phyloP scores from a whole-genome alignment of 2,329 filamentous ascomycete species.

The Geosmithia putterillii region DNA sequence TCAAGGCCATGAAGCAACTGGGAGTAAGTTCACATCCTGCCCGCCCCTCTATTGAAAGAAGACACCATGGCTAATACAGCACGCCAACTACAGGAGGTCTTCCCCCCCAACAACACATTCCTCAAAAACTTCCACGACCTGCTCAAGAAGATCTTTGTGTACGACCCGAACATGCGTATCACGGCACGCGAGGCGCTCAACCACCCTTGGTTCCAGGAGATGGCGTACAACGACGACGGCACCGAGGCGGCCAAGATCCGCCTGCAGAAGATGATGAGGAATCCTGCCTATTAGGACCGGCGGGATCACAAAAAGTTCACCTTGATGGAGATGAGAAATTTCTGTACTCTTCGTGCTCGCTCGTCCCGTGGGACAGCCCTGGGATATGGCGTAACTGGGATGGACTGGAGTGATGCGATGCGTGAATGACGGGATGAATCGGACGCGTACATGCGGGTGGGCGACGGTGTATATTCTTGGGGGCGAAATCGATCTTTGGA shows the following conservation, averaged over 20 bases:
- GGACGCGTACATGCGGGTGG: too few species aligned
- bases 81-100: constrained; percentile 48
- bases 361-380: too few species aligned
- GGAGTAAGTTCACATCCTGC: constrained; percentile 38
- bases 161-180: constrained; percentile 52
- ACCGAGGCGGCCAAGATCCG: constrained; percentile 56
- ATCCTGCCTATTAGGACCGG: constrained; percentile 1
- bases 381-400: too few species aligned
- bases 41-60: background rate
- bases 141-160: constrained; percentile 54
- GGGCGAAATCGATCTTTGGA: too few species aligned
- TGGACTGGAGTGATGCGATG: too few species aligned
- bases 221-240: constrained; percentile 50
- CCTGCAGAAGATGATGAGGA: constrained; percentile 28
- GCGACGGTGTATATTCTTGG: too few species aligned
- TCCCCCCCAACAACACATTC: constrained; percentile 46
- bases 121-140: constrained; percentile 52
- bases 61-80: background rate
- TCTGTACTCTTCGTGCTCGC: too few species aligned
- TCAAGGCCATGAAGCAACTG: constrained; percentile 60
- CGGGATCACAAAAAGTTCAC: too few species aligned
- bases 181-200: constrained; percentile 54
- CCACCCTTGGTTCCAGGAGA: constrained; percentile 57
- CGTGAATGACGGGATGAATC: too few species aligned
- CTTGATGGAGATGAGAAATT: too few species aligned